Evolutionary conservation across 176 grass and related monocot genomes (phyloP).

Genomic region (Stipa capillata): DNA sequence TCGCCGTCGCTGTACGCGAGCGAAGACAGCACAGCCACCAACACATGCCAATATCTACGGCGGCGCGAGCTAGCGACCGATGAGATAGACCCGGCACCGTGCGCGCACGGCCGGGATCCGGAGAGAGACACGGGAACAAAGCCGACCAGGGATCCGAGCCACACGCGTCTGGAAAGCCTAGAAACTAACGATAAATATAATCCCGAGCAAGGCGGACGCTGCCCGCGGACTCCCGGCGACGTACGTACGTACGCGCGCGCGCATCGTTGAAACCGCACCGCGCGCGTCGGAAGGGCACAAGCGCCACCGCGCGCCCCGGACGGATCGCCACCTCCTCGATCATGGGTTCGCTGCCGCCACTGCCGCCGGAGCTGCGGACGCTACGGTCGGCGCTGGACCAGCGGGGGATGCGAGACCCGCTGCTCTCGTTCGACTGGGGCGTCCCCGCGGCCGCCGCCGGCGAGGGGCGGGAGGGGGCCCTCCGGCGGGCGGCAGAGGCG

Average conservation of each 20-base stretch:
- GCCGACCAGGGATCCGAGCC: not conserved
- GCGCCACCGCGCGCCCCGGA: not conserved
- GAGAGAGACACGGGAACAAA: not conserved
- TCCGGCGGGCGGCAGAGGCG: not conserved
- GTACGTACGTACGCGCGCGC: conserved; percentile 3
- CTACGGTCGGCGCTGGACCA: conserved; percentile 33
- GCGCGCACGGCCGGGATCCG: not conserved
- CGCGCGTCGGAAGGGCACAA: not conserved
- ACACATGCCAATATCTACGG: not conserved
- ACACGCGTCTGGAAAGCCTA: not conserved
- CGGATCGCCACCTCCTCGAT: not conserved
- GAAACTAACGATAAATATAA: not conserved
- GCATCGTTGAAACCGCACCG: not conserved
- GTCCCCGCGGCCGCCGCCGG: not conserved
- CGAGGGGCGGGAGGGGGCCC: not conserved
- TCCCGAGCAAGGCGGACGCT: conserved; percentile 12
- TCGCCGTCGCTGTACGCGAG: not conserved
- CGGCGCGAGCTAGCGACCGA: too few species aligned
- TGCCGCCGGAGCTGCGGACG: conserved; percentile 22
- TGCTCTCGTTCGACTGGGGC: conserved; percentile 32
- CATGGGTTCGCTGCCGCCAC: conserved; percentile 30
- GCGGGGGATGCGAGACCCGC: conserved; percentile 24
- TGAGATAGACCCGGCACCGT: too few species aligned
- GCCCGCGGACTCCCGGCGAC: not conserved
- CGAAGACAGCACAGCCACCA: not conserved